These are phyloP conservation scores for Penicillium tannophilum DNA, from an alignment of 495 filamentous ascomycete species.

Conservation along the genomic window DNA sequence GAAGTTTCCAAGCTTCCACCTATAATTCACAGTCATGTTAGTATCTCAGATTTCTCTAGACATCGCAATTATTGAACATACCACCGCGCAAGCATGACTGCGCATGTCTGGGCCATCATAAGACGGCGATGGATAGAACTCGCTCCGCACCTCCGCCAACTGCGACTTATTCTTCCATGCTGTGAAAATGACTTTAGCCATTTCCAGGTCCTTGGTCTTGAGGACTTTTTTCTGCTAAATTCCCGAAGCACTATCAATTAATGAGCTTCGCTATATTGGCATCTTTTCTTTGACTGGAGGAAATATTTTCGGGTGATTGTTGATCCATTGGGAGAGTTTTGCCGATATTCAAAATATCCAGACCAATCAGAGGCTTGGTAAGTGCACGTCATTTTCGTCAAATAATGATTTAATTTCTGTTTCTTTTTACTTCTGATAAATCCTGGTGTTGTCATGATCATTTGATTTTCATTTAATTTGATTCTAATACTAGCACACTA, in stretches of 20 bases:
- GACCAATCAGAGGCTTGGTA: slow-evolving; percentile 8
- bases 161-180: slow-evolving; percentile 72
- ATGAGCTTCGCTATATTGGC: background rate
- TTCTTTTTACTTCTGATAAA: background rate
- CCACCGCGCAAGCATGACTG: slow-evolving; percentile 47
- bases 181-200: slow-evolving; percentile 78
- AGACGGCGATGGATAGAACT: slow-evolving; percentile 60
- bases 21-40: slow-evolving; percentile 18
- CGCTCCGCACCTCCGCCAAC: slow-evolving; percentile 64
- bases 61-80: slow-evolving; percentile 25
- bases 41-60: background rate
- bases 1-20: slow-evolving; percentile 60
- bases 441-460: background rate
- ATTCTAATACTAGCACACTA: background rate
- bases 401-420: background rate
- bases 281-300: slow-evolving; percentile 5
- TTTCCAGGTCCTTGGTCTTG: slow-evolving; percentile 27
- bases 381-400: background rate
- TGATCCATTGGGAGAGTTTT: slow-evolving; percentile 19
- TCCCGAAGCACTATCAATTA: background rate
- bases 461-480: background rate
- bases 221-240: background rate
- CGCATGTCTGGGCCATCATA: slow-evolving; percentile 43
- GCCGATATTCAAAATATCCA: slow-evolving; percentile 2
- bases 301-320: slow-evolving; percentile 19